These are phyloP conservation scores for Chytridium lagenaria DNA, from an alignment of 371 early-diverging fungal species.

Conservation along the genomic window DNA sequence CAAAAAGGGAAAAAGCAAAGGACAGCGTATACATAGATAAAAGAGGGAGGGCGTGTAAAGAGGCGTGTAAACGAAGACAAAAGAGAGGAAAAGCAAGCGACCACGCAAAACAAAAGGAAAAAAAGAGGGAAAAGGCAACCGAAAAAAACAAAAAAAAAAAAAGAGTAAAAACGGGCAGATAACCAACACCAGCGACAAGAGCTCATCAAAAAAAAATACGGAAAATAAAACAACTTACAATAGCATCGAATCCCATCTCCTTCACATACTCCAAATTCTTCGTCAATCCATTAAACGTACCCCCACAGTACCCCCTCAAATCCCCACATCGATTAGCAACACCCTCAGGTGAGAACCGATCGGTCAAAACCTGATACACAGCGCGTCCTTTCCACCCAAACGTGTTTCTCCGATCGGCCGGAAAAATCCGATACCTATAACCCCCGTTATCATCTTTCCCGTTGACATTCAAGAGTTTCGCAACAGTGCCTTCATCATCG, in stretches of 20 bases:
- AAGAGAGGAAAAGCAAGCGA: constrained; percentile 28
- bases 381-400: constrained; percentile 48
- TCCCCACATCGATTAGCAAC: constrained; percentile 33
- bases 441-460: constrained; percentile 14
- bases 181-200: too few species aligned
- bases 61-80: too few species aligned
- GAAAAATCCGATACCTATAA: not conserved
- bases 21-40: too few species aligned
- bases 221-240: too few species aligned
- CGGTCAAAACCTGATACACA: constrained; percentile 56
- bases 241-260: constrained; percentile 55
- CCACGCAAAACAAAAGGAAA: constrained; percentile 1
- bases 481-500: not conserved
- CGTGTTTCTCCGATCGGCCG: not conserved
- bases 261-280: constrained; percentile 50
- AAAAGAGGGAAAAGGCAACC: not conserved
- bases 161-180: too few species aligned
- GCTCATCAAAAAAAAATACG: too few species aligned
- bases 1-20: too few species aligned
- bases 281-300: constrained; percentile 50
- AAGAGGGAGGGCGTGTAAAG: too few species aligned
- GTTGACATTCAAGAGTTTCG: not conserved
- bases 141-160: too few species aligned
- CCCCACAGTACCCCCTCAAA: constrained; percentile 55
- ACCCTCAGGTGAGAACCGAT: constrained; percentile 49